These are phyloP conservation scores for Lotus japonicus DNA, from an alignment of 306 rosid species.

Conservation along the genomic window DNA sequence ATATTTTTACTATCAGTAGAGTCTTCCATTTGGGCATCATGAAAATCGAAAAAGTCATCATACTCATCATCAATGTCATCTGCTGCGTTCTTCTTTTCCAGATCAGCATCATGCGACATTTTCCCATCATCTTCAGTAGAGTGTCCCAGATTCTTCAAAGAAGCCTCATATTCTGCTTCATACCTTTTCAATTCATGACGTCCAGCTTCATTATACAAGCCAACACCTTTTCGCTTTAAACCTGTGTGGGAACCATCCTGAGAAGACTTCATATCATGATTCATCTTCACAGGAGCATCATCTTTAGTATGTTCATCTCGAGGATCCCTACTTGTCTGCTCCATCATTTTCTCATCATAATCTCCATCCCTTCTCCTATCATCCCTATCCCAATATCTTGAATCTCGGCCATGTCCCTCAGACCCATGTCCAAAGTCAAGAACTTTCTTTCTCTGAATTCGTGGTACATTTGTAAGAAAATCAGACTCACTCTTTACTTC, in stretches of 20 bases:
- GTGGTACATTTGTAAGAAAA: conserved; percentile 78
- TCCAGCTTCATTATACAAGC: conserved; percentile 93
- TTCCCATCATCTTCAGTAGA: conserved; percentile 23
- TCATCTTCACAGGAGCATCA: conserved; percentile 27
- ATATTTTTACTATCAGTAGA: conserved; percentile 32
- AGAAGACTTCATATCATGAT: conserved; percentile 29
- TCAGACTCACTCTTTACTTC: conserved; percentile 58
- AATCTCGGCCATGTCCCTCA: conserved; percentile 75
- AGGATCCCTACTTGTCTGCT: conserved; percentile 25
- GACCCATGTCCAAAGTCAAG: conserved; percentile 74
- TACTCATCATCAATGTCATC: conserved; percentile 69
- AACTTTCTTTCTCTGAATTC: conserved; percentile 56
- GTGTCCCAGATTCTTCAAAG: conserved; percentile 43
- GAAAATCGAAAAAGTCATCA: conserved; percentile 65
- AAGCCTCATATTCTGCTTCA: conserved; percentile 90
- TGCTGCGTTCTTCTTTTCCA: conserved; percentile 34
- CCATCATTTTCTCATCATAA: conserved; percentile 62
- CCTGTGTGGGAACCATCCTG: conserved; percentile 27
- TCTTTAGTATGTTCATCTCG: conserved; percentile 24
- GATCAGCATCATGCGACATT: conserved; percentile 26
- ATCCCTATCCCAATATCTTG: conserved; percentile 96
- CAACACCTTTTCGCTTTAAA: conserved; percentile 45
- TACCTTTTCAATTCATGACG: conserved; percentile 84
- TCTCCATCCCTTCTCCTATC: conserved; percentile 93
- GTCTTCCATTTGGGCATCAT: conserved; percentile 48